A percentile compares a stretch with the other conserved stretches of the same genome.
Conservation (phyloP, 768 basidiomycete species). For the Tylopilus plumbeoviolaceoides region DNA sequence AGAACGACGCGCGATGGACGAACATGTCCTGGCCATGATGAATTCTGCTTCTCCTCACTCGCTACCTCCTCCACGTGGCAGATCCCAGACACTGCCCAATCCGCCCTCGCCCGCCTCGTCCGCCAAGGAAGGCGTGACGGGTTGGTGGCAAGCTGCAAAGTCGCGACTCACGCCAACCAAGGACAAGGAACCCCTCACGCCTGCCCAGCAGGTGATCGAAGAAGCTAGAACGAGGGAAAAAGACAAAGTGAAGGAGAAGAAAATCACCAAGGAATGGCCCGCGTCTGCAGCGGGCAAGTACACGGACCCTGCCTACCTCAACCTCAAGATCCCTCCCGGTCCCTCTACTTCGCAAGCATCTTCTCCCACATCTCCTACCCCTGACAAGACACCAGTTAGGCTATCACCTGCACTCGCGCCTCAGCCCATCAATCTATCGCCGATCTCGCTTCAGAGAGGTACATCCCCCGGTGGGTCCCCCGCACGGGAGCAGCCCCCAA, state of each 20-base stretch:
- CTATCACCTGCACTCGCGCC: slow-evolving; percentile 38
- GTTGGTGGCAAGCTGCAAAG: slow-evolving; percentile 78
- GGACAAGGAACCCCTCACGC: slow-evolving; percentile 68
- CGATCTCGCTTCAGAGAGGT: slow-evolving; percentile 56
- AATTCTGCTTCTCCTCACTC: slow-evolving; percentile 33
- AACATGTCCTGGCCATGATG: slow-evolving; percentile 75
- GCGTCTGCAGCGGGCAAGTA: slow-evolving; percentile 48
- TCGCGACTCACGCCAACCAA: slow-evolving; percentile 76
- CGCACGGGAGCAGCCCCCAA: slow-evolving; percentile 52
- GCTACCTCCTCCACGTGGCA: slow-evolving; percentile 60
- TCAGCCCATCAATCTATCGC: slow-evolving; percentile 48
- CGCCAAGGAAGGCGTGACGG: slow-evolving; percentile 50
- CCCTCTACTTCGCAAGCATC: slow-evolving; percentile 46
- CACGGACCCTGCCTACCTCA: slow-evolving; percentile 55
- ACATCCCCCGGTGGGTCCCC: slow-evolving; percentile 36
- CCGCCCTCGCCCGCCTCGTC: slow-evolving; percentile 63
- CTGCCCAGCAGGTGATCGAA: slow-evolving; percentile 77
- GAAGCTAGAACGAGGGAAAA: slow-evolving; percentile 67
- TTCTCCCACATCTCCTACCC: slow-evolving; percentile 62
- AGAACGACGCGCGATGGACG: slow-evolving; percentile 64
- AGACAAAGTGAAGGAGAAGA: slow-evolving; percentile 34
- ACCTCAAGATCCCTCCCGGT: slow-evolving; percentile 48
- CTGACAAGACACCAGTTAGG: slow-evolving; percentile 32
- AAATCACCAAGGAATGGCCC: slow-evolving; percentile 50
- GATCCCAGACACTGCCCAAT: slow-evolving; percentile 50